phyloP scores from a whole-genome alignment of 2,329 filamentous ascomycete genomes.

The Drechslera avenae region DNA sequence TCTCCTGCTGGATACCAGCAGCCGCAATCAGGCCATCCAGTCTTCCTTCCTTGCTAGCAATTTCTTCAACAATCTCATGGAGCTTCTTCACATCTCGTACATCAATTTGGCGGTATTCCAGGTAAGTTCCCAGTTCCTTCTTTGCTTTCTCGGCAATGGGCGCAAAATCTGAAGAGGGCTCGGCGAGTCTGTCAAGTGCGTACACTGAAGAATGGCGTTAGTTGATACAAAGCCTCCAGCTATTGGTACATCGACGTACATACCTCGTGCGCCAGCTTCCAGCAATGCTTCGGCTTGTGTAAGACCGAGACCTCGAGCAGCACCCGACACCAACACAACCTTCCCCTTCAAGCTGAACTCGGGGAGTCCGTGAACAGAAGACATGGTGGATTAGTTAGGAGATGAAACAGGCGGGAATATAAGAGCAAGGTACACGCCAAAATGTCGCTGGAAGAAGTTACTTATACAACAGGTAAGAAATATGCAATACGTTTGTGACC shows the following conservation, averaged over 20 bases:
- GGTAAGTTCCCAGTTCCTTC: conserved; percentile 67
- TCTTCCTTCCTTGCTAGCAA: conserved; percentile 71
- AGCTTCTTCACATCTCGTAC: conserved; percentile 73
- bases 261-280: conserved; percentile 73
- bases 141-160: conserved; percentile 67
- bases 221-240: not conserved
- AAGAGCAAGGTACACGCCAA: not conserved
- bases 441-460: not conserved
- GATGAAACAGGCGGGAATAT: not conserved
- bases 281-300: conserved; percentile 74
- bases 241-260: not conserved
- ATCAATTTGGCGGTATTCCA: conserved; percentile 80
- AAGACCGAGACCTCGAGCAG: conserved; percentile 73
- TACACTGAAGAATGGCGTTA: conserved; percentile 58
- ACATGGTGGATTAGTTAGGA: conserved; percentile 16
- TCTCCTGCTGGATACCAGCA: conserved; percentile 82
- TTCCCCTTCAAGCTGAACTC: conserved; percentile 78
- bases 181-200: conserved; percentile 66
- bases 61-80: conserved; percentile 69
- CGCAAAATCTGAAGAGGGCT: conserved; percentile 67
- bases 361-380: conserved; percentile 55
- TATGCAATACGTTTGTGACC: conserved; percentile 1
- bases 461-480: conserved; percentile 4
- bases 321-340: conserved; percentile 73
- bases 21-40: conserved; percentile 80